Evolutionary conservation across 1,284 basidiomycete genomes (phyloP), one percentile per base, ranked within the genome.

Genomic region (Tilletia horrida): DNA sequence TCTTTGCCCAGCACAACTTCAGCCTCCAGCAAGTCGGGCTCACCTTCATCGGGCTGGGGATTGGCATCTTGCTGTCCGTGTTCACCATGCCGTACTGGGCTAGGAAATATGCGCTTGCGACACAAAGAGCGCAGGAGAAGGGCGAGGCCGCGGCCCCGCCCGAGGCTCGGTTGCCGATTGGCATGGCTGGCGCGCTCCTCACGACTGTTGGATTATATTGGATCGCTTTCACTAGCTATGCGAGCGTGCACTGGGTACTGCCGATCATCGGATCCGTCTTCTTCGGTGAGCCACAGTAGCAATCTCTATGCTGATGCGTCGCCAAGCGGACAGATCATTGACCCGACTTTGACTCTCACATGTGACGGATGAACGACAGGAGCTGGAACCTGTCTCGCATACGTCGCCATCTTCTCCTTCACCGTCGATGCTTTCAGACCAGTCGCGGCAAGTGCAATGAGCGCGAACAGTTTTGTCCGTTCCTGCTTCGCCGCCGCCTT

Each of bases 1-100:
- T 69, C 55, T 66, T 66, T 44, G 42, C 55, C 23, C 65, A 79
- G 73, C 65, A 67, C 21, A 35, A 62, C 40, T 71, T 71, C 80
- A 85, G 84, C 69, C 79, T 84, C 25, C 86, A 90, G 74, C 77
- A 83, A 44, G 87, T 86, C 3, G 90, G 90, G 0, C 79, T 91
- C 69, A 83, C 86, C 0, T 92, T 91, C 82, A 76, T 90, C 0
- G 90, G 90, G 0, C 87, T 91, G 40, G 90, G 88, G 0, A 23
- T 89, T 0, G 90, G 90, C 0, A 87, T 90, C 85, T 23, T 88
- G 13, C 59, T 86, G 2, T 88, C 85, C 0, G 82, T 88, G 0
- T 76, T 83, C 0, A 84, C 85, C 0, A 88, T 89, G 73, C 88
- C 88, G 0, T 85, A 84, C 68, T 91, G 89, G 87, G 89, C 88